A percentile compares a stretch with the other conserved stretches of the same genome.
phyloP scores from a whole-genome alignment of 2,329 filamentous ascomycete species.

The Chaetothyriales sp. region DNA sequence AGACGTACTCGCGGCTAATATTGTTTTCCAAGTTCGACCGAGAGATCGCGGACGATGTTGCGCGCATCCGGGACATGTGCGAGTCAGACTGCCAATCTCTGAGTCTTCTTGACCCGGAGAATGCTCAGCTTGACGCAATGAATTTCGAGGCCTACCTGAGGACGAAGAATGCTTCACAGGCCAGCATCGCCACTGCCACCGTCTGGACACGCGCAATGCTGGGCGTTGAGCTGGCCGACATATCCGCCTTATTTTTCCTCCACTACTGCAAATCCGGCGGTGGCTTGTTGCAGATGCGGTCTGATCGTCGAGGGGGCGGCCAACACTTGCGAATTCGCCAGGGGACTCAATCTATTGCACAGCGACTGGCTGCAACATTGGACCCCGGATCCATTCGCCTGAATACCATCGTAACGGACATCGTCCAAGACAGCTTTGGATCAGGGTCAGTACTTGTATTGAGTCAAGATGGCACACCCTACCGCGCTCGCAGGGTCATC shows the following conservation, averaged over 20 bases:
- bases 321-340: slow-evolving; percentile 37
- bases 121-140: slow-evolving; percentile 22
- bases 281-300: slow-evolving; percentile 38
- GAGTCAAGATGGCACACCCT: slow-evolving; percentile 8
- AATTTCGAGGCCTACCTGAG: slow-evolving; percentile 27
- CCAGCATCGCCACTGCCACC: slow-evolving; percentile 24
- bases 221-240: slow-evolving; percentile 34
- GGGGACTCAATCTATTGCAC: slow-evolving; percentile 32
- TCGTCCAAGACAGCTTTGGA: slow-evolving; percentile 19
- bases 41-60: slow-evolving; percentile 18
- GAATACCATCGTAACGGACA: slow-evolving; percentile 18
- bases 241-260: slow-evolving; percentile 40
- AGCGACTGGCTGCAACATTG: slow-evolving; percentile 25
- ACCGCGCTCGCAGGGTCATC: slow-evolving; percentile 33
- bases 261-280: slow-evolving; percentile 40
- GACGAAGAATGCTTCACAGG: slow-evolving; percentile 18
- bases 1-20: not conserved
- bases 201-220: slow-evolving; percentile 38
- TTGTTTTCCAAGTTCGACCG: slow-evolving; percentile 12
- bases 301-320: slow-evolving; percentile 37
- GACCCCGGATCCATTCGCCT: slow-evolving; percentile 18
- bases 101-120: slow-evolving; percentile 15
- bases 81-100: slow-evolving; percentile 27
- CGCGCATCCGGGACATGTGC: slow-evolving; percentile 23
- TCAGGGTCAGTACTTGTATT: slow-evolving; percentile 18